Conservation (phyloP, 2,329 filamentous ascomycete genomes). For the Cercospora janseana region DNA sequence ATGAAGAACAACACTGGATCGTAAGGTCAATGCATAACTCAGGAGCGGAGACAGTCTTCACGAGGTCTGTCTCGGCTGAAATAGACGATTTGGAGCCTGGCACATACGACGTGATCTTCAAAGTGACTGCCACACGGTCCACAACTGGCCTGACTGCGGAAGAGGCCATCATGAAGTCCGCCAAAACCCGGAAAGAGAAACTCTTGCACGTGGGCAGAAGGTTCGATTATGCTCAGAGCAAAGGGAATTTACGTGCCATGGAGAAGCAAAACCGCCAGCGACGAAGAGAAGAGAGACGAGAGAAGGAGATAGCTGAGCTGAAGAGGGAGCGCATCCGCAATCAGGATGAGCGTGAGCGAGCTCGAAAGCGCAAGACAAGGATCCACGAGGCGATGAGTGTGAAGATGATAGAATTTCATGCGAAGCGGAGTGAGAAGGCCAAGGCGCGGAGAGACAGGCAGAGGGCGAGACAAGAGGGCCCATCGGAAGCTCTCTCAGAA, state of each 20-base stretch:
- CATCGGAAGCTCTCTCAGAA: background rate
- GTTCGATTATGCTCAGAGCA: conserved; percentile 69
- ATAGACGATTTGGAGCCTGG: conserved; percentile 67
- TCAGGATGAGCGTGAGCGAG: conserved; percentile 39
- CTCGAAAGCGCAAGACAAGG: conserved; percentile 29
- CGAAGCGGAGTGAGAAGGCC: conserved; percentile 17
- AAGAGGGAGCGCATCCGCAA: conserved; percentile 43
- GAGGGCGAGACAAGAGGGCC: conserved; percentile 11
- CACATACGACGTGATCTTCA: conserved; percentile 72
- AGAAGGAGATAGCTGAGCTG: conserved; percentile 37
- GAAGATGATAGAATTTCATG: conserved; percentile 27
- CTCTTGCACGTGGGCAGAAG: conserved; percentile 67
- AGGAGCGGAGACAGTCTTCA: conserved; percentile 59
- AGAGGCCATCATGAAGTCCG: conserved; percentile 65
- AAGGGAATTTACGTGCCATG: conserved; percentile 56
- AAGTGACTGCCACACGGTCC: conserved; percentile 65
- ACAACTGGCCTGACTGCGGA: conserved; percentile 56
- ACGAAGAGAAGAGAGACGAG: conserved; percentile 24
- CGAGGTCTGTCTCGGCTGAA: conserved; percentile 73
- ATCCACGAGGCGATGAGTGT: conserved; percentile 30
- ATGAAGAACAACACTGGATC: conserved; percentile 27
- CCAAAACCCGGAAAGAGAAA: conserved; percentile 66
- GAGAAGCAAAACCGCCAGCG: conserved; percentile 41
- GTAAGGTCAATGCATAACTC: conserved; percentile 36
- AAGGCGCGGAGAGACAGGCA: conserved; percentile 16